Conservation (phyloP, 2,329 filamentous ascomycete species). For the Sarocladium strictum region DNA sequence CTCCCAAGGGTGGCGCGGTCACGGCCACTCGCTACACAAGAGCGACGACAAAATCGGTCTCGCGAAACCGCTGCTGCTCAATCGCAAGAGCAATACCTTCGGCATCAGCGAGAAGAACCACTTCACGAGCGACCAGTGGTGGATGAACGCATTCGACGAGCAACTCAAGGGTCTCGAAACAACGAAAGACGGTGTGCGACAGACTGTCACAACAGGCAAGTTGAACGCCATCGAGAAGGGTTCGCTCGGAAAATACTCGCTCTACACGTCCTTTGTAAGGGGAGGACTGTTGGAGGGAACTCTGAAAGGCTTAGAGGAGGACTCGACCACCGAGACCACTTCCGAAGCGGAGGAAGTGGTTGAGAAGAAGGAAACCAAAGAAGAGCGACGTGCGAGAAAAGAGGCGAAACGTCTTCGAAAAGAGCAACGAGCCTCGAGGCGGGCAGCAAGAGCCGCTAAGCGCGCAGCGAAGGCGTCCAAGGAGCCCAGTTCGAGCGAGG, state of each 20-base stretch:
- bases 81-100: conserved; percentile 72
- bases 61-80: conserved; percentile 74
- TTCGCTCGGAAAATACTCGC: conserved; percentile 49
- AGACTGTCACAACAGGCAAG: conserved; percentile 49
- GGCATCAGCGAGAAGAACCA: conserved; percentile 74
- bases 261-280: conserved; percentile 81
- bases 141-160: conserved; percentile 90
- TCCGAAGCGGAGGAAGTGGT: conserved; percentile 4
- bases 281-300: conserved; percentile 76
- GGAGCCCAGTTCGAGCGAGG: conserved; percentile 9
- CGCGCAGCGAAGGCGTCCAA: conserved; percentile 3
- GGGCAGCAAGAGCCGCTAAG: conserved; percentile 14
- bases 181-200: conserved; percentile 35
- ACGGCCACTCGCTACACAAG: conserved; percentile 80
- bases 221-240: conserved; percentile 51
- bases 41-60: conserved; percentile 68
- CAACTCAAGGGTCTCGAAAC: conserved; percentile 76
- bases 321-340: conserved; percentile 17
- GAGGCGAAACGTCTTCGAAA: conserved; percentile 20
- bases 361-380: conserved; percentile 12
- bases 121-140: conserved; percentile 80
- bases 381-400: conserved; percentile 17
- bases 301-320: conserved; percentile 30
- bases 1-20: conserved; percentile 84
- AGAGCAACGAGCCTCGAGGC: conserved; percentile 15